These are phyloP conservation scores for Raphanus raphanistrum DNA, from an alignment of 345 rosid genomes.

Conservation along the genomic window DNA sequence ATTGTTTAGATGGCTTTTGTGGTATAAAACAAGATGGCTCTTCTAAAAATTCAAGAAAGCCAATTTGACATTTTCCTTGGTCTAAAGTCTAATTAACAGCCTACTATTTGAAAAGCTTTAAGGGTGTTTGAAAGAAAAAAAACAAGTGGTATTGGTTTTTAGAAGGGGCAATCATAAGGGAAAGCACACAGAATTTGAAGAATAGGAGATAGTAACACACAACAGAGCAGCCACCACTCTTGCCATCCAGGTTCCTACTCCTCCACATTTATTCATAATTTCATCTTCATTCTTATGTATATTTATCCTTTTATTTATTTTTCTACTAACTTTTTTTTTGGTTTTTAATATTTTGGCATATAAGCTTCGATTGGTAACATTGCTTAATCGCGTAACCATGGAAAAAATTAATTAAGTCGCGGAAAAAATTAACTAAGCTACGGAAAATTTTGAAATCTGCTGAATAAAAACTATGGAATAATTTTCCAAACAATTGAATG, in stretches of 20 bases:
- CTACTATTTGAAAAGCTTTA: background rate
- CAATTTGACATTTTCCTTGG: background rate
- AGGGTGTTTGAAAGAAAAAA: background rate
- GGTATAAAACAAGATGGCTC: background rate
- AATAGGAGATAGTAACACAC: slow-evolving; percentile 13
- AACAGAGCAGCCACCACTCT: slow-evolving; percentile 24
- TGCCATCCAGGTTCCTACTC: slow-evolving; percentile 21
- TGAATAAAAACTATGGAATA: too few relatives aligned
- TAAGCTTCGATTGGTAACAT: background rate
- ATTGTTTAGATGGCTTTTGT: background rate
- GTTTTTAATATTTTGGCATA: background rate
- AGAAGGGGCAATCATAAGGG: background rate
- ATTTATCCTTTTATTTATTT: background rate
- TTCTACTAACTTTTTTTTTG: background rate
- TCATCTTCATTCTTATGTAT: slow-evolving; percentile 5
- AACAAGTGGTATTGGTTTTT: slow-evolving; percentile 9
- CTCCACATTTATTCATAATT: slow-evolving; percentile 9
- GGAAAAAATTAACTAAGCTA: too few relatives aligned
- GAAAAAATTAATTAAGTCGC: too few relatives aligned
- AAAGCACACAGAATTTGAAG: slow-evolving; percentile 36
- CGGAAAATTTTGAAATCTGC: too few relatives aligned
- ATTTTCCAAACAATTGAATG: too few relatives aligned
- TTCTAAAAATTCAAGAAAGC: background rate
- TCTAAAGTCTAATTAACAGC: background rate
- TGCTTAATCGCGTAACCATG: too few relatives aligned